These are phyloP conservation scores for Syncephalastrum monosporum DNA, from an alignment of 371 early-diverging fungal species.

Conservation along the genomic window DNA sequence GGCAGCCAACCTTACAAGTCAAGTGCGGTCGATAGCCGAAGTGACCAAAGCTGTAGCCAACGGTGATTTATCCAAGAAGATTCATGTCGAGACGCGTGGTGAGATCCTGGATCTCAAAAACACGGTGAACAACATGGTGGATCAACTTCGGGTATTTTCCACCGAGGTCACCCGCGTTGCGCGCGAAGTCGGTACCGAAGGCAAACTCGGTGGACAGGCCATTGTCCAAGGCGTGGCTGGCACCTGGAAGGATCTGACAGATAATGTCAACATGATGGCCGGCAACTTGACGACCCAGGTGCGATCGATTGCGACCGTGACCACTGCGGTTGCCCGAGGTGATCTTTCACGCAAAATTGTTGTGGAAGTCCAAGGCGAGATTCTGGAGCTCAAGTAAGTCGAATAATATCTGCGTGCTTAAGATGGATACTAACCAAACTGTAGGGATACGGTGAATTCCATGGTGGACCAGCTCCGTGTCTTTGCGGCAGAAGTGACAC, in stretches of 20 bases:
- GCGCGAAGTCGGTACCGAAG: slow-evolving; percentile 50
- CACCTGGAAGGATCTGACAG: slow-evolving; percentile 38
- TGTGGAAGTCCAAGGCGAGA: slow-evolving; percentile 36
- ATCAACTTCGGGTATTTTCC: slow-evolving; percentile 39
- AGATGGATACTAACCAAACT: slow-evolving; percentile 22
- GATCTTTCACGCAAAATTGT: slow-evolving; percentile 33
- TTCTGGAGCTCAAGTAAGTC: slow-evolving; percentile 38
- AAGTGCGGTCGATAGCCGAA: slow-evolving; percentile 65
- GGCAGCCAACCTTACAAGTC: slow-evolving; percentile 57
- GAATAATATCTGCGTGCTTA: not conserved
- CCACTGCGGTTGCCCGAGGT: slow-evolving; percentile 38
- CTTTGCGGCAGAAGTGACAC: slow-evolving; percentile 51
- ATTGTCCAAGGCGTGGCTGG: slow-evolving; percentile 39
- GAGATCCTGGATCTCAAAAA: slow-evolving; percentile 62
- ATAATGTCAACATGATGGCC: slow-evolving; percentile 43
- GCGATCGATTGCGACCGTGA: slow-evolving; percentile 40
- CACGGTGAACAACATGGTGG: slow-evolving; percentile 65
- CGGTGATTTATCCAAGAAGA: slow-evolving; percentile 61
- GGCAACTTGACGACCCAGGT: slow-evolving; percentile 48
- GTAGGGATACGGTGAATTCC: slow-evolving; percentile 29
- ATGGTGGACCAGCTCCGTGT: slow-evolving; percentile 35
- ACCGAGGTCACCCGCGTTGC: slow-evolving; percentile 45
- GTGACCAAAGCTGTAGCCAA: slow-evolving; percentile 61
- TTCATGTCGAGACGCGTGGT: slow-evolving; percentile 55
- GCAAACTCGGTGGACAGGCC: slow-evolving; percentile 45